phyloP scores from a whole-genome alignment of 2,329 filamentous ascomycete species.

The Fusarium hainanense region DNA sequence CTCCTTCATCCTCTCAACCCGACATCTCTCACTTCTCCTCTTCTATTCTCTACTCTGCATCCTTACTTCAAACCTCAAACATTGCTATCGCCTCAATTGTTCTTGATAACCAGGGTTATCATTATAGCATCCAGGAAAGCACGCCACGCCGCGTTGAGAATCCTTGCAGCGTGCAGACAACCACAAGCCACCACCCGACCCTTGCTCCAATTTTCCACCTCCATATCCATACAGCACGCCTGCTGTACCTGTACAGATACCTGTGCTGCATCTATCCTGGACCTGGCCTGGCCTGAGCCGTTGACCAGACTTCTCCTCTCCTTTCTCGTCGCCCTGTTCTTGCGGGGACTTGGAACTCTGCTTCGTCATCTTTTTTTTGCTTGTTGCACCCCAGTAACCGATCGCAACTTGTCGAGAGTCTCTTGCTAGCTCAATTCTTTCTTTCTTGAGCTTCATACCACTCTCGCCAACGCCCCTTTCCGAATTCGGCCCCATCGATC shows the following conservation, averaged over 20 bases:
- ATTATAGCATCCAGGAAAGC: constrained; percentile 37
- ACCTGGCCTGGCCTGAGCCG: constrained; percentile 23
- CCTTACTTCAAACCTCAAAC: neutral
- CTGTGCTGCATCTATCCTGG: constrained; percentile 28
- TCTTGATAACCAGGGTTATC: constrained; percentile 23
- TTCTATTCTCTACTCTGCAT: no score
- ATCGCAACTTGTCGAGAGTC: constrained; percentile 15
- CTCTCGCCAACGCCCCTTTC: constrained; percentile 23
- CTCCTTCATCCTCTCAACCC: constrained; percentile 11
- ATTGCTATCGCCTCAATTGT: constrained; percentile 26
- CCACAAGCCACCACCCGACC: constrained; percentile 44
- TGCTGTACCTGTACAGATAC: neutral
- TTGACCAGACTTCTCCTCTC: constrained; percentile 45
- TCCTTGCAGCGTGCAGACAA: constrained; percentile 40
- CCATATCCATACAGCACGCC: constrained; percentile 22
- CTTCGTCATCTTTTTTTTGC: constrained; percentile 43
- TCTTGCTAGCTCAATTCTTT: constrained; percentile 11
- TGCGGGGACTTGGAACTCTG: constrained; percentile 45
- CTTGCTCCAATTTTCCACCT: constrained; percentile 45
- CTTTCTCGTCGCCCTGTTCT: constrained; percentile 43
- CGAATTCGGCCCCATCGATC: constrained; percentile 21
- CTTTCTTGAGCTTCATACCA: constrained; percentile 12
- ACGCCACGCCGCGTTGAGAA: constrained; percentile 42
- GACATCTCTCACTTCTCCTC: neutral
- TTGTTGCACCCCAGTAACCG: constrained; percentile 30